Conservation (phyloP, 441 rosid species). For the Corymbia calophylla region DNA sequence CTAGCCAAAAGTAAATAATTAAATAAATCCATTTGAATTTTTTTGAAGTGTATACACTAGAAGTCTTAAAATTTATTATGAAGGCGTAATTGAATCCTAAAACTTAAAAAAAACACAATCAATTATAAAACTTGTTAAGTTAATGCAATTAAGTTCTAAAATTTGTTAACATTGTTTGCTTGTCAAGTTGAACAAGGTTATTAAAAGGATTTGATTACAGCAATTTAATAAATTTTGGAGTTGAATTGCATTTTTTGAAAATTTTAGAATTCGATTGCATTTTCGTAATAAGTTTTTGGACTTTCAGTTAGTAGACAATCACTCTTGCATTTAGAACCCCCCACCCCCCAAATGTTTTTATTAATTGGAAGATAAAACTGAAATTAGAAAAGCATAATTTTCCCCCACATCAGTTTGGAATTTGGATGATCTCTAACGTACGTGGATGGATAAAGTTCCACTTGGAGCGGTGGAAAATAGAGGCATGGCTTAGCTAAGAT, state of each 20-base stretch:
- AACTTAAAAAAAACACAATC: too few species aligned
- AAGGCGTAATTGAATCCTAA: too few species aligned
- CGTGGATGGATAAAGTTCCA: not conserved
- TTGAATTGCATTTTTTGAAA: too few species aligned
- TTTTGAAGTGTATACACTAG: not conserved
- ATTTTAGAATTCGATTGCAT: rapidly evolving
- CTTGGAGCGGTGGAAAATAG: not conserved
- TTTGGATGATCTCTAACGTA: not conserved
- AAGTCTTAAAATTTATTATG: too few species aligned
- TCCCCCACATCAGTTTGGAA: not conserved
- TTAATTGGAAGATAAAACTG: not conserved
- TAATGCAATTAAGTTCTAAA: not conserved
- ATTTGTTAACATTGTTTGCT: too few species aligned
- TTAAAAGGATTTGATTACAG: too few species aligned
- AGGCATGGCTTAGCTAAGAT: not conserved
- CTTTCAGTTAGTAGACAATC: not conserved
- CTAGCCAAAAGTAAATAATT: too few species aligned
- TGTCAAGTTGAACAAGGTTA: too few species aligned
- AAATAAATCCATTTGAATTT: not conserved
- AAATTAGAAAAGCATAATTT: not conserved
- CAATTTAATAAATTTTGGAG: too few species aligned
- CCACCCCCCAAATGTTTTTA: not conserved
- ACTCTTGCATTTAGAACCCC: not conserved
- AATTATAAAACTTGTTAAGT: too few species aligned
- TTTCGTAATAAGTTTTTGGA: too few species aligned